Evolutionary conservation across 495 filamentous ascomycete species (phyloP), one percentile per base, ranked within the genome.

Genomic region (Zalerion maritima): DNA sequence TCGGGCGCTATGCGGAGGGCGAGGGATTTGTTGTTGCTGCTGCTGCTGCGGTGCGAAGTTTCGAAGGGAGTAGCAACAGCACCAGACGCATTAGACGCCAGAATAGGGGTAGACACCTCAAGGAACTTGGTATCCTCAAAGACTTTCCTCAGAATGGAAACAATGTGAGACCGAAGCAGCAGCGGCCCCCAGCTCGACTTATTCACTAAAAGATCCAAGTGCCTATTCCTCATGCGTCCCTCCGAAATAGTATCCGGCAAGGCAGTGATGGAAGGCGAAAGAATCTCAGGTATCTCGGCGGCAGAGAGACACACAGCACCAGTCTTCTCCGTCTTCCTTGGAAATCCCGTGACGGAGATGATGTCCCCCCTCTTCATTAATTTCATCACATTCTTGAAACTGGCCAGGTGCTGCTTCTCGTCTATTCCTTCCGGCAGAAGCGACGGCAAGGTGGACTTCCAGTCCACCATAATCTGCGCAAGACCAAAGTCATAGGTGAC

Each of bases 1-100:
- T 97, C 89, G 4, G 91, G 89, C 2, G 89, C 91, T 38, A 96
- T 85, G 22, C 83, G 58, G 34, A 96, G 55, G 7, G 78, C 66
- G 12, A 97, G 54, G 35, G 69, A 52, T 22, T 67, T 74, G 13
- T 72, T 70, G 0, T 70, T 58, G 28, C 86, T 75, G 31, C 81
- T 81, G 2, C 69, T 76, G 2, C 81, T 71, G n/a, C n/a, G n/a
- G n/a, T n/a, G n/a, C 15, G 57, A 49, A 0, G 84, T 94, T 29
- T 68, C 56, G 47, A 97, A 97, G 4, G 89, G 82, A 19, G 81
- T 73, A 18, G 89, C 89, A 25, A 71, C 62, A 12, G 89, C 89
- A 17, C 89, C 89, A 33, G 83, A 75, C 8, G 82, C 81, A 21
- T 64, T 58, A 15, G 70, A 67, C 1, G 75, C 73, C 14, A 97